Evolutionary conservation across 2,329 filamentous ascomycete species (phyloP).

Genomic region (Drechslerella stenobrocha): DNA sequence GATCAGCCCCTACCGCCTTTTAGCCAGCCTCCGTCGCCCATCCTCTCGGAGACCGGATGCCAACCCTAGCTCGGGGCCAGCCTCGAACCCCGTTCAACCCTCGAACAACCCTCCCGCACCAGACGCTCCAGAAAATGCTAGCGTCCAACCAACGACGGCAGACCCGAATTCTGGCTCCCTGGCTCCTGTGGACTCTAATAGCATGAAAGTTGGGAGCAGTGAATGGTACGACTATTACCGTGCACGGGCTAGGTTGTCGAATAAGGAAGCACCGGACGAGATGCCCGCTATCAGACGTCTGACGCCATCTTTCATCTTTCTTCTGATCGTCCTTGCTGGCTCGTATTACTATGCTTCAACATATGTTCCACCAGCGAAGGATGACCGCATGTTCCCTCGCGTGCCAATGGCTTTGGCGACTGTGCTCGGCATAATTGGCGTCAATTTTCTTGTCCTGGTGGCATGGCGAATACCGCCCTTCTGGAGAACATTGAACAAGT

Average conservation of each 20-base stretch:
- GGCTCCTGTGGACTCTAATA: neutral
- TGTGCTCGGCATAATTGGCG: conserved; percentile 64
- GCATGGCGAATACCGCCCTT: conserved; percentile 68
- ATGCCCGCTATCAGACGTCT: conserved; percentile 53
- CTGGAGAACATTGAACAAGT: conserved; percentile 69
- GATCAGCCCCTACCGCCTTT: neutral
- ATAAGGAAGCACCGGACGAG: conserved; percentile 33
- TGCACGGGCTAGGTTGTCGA: conserved; percentile 9
- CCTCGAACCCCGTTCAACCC: neutral
- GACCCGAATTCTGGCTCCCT: conserved; percentile 12
- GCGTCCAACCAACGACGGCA: neutral
- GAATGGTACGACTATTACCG: conserved; percentile 38
- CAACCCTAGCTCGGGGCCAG: neutral
- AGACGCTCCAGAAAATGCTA: neutral
- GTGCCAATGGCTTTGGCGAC: conserved; percentile 68
- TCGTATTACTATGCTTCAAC: conserved; percentile 54
- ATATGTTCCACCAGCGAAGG: conserved; percentile 59
- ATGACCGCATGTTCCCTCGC: conserved; percentile 64
- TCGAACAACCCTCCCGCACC: neutral
- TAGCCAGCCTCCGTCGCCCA: conserved; percentile 23
- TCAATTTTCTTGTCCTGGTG: conserved; percentile 64
- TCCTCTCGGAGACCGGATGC: conserved; percentile 10
- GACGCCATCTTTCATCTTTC: conserved; percentile 55
- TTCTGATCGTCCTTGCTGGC: conserved; percentile 53
- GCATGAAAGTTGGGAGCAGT: conserved; percentile 24